Conservation (phyloP, 2,329 filamentous ascomycete genomes). For the Keithomyces neogunnii region DNA sequence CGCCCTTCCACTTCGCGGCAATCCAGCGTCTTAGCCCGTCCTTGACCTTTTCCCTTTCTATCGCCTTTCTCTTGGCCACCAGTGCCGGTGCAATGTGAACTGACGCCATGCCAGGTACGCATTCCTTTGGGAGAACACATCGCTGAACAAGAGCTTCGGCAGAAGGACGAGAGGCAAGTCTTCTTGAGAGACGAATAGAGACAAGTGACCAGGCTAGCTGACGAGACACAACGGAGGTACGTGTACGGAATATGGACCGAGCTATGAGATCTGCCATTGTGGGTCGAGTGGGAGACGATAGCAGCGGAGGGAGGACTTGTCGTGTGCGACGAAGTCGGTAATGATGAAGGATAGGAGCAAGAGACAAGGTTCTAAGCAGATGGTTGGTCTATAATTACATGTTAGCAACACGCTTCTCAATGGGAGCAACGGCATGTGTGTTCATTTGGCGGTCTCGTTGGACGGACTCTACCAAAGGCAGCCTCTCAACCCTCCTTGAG, state of each 20-base stretch:
- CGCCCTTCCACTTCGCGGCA: constrained; percentile 45
- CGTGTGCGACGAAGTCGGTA: constrained; percentile 52
- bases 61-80: constrained; percentile 51
- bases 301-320: constrained; percentile 42
- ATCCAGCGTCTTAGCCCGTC: constrained; percentile 59
- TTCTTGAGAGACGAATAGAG: constrained; percentile 55
- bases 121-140: constrained; percentile 57
- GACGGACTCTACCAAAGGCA: not conserved
- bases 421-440: not conserved
- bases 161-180: constrained; percentile 51
- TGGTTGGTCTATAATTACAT: constrained; percentile 43
- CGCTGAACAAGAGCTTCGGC: constrained; percentile 52
- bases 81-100: constrained; percentile 48
- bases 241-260: constrained; percentile 58
- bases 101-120: constrained; percentile 37
- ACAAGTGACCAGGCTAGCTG: constrained; percentile 55
- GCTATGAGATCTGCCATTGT: constrained; percentile 53
- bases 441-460: not conserved
- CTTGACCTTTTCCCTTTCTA: constrained; percentile 61
- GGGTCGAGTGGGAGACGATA: constrained; percentile 49
- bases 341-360: constrained; percentile 57
- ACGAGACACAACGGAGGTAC: constrained; percentile 56
- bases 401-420: not conserved
- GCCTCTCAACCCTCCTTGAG: too few species aligned
- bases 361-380: constrained; percentile 51